Conservation (phyloP, 176 grass and related monocot genomes). For the Musa itinerans region DNA sequence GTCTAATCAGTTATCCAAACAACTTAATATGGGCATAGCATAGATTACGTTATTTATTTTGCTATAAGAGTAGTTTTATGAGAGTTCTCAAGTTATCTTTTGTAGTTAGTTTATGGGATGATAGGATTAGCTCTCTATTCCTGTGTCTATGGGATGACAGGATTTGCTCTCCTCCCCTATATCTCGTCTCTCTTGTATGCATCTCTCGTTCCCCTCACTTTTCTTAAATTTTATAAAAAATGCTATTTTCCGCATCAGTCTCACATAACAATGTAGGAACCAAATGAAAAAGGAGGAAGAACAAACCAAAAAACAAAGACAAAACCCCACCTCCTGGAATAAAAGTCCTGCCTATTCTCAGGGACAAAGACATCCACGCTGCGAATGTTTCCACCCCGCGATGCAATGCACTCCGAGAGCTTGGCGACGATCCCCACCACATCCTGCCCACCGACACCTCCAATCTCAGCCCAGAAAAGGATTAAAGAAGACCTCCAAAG, state of each 20-base stretch:
- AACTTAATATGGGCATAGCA: too few species aligned
- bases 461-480: not conserved
- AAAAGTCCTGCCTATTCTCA: constrained; percentile 52
- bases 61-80: too few species aligned
- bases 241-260: not conserved
- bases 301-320: not conserved
- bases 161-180: not conserved
- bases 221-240: too few species aligned
- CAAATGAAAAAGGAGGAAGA: not conserved
- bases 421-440: constrained; percentile 60
- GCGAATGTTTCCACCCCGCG: constrained; percentile 80
- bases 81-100: too few species aligned
- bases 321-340: constrained; percentile 53
- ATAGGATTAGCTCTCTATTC: too few species aligned
- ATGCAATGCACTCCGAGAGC: constrained; percentile 79
- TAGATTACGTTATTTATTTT: too few species aligned
- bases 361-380: constrained; percentile 89
- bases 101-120: too few species aligned
- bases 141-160: too few species aligned
- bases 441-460: constrained; percentile 31
- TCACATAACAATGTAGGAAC: not conserved
- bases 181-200: not conserved
- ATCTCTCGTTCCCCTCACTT: not conserved
- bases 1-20: too few species aligned
- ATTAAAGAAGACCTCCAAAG: not conserved